phyloP scores from a whole-genome alignment of 495 filamentous ascomycete species.

The Eremomyces bilateralis region DNA sequence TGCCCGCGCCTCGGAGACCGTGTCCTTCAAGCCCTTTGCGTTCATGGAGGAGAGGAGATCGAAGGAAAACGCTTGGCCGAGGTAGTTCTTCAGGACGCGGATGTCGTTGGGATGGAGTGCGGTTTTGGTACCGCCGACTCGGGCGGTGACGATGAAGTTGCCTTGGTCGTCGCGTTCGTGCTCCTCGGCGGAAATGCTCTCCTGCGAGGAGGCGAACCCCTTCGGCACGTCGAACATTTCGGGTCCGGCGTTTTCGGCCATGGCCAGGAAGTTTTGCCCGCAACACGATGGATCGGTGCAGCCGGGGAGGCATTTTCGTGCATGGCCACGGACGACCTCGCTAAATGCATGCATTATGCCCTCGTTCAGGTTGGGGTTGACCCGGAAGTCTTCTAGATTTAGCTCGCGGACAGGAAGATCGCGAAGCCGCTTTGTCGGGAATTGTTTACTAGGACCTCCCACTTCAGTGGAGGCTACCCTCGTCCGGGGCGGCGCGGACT shows the following conservation, averaged over 20 bases:
- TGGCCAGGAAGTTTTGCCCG: conserved; percentile 43
- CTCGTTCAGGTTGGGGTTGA: conserved; percentile 55
- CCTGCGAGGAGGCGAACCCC: conserved; percentile 4
- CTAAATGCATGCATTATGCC: conserved; percentile 53
- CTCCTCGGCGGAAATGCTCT: conserved; percentile 6
- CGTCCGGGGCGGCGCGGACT: no score
- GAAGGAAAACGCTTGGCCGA: conserved; percentile 34
- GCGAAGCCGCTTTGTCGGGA: no score
- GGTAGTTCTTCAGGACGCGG: conserved; percentile 38
- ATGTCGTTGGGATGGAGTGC: no score
- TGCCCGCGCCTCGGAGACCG: conserved; percentile 46
- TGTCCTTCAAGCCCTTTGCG: conserved; percentile 26
- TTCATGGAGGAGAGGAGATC: conserved; percentile 7
- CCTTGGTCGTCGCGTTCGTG: conserved; percentile 16
- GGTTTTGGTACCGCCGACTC: no score
- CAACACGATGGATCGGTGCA: conserved; percentile 63
- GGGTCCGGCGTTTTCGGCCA: conserved; percentile 30
- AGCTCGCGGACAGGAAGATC: conserved; percentile 9
- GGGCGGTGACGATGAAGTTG: no score
- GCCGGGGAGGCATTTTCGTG: conserved; percentile 54
- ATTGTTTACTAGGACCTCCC: no score
- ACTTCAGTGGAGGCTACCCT: no score
- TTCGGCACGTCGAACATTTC: no score
- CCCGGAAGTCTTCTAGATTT: conserved; percentile 44
- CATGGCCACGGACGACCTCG: conserved; percentile 50